Evolutionary conservation across 2,329 filamentous ascomycete species (phyloP), one percentile per base, ranked within the genome.

Genomic region (Ilyonectria robusta): DNA sequence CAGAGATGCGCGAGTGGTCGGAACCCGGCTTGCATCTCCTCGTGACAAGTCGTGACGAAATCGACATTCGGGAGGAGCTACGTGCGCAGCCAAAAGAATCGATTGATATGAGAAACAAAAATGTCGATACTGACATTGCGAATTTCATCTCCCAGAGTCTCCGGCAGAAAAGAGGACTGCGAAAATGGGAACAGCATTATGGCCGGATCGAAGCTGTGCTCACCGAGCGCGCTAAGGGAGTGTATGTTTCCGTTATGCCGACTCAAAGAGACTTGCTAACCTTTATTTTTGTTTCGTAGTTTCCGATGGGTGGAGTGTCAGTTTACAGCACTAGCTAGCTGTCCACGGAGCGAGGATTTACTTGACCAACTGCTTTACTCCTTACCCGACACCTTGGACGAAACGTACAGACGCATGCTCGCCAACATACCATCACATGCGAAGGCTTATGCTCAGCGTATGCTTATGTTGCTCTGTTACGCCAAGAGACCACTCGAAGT

Each of bases 21-120:
- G 70, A 75, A 46, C 64, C 61, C 33, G 65, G 70, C 1, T 55
- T 79, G 3, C 77, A 80, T 59, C 60, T 80, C 8, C 51, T 81
- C 2, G 77, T 78, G 1, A 79, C 79, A 6, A 82, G 81, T 67
- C 75, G 80, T 3, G 73, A 79, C 31, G 72, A 79, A 47, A 29
- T 66, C 8, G 77, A 80, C 35, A 82, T 82, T 37, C 57, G 72
- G 4, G 68, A 40, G 17, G 35, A 40, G 17, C 35, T 40, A 6
- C 11, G 11, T 11, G 35, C 9, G 9, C 13, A 11, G 3, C 11
- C 9, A 2, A 15, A 40, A 2, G 11, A 40, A 17, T 15, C 17
- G 3, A 15, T 40, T 40, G 35, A 40, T 3, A 17, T 40, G 35
- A 40, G 35, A 13, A 40, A n/a, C n/a, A n/a, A n/a, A n/a, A n/a